Evolutionary conservation across 2,329 filamentous ascomycete species (phyloP).

Genomic region (Davidsoniella eucalypti): DNA sequence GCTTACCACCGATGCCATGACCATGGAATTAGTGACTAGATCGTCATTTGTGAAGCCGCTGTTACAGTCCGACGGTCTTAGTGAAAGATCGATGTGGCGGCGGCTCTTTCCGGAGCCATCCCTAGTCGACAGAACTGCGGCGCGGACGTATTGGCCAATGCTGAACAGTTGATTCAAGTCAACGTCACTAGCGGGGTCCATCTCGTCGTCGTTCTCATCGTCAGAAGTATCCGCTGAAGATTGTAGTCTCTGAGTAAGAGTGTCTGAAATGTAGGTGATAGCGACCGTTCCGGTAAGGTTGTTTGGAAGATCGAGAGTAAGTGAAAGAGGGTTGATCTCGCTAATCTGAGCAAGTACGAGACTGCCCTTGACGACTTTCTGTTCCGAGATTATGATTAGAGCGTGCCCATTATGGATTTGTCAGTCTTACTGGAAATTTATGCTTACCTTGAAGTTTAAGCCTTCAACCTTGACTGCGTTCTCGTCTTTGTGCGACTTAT

Average conservation of each 20-base stretch:
- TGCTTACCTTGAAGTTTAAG: constrained; percentile 67
- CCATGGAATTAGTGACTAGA: constrained; percentile 54
- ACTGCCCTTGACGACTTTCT: constrained; percentile 74
- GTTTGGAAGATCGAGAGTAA: constrained; percentile 76
- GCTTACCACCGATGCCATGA: constrained; percentile 79
- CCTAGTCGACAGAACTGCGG: constrained; percentile 60
- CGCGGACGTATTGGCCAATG: constrained; percentile 76
- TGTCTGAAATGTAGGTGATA: constrained; percentile 77
- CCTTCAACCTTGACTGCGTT: constrained; percentile 61
- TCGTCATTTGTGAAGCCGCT: constrained; percentile 55
- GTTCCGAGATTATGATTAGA: constrained; percentile 15
- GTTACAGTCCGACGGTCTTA: constrained; percentile 68
- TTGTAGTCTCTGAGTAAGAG: constrained; percentile 61
- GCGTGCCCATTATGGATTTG: neutral
- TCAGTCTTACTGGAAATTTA: neutral
- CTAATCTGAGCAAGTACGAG: constrained; percentile 76
- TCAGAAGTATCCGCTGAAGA: constrained; percentile 38
- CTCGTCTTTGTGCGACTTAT: constrained; percentile 28
- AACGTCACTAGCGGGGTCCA: constrained; percentile 31
- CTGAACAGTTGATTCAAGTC: constrained; percentile 61
- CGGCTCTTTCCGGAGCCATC: constrained; percentile 45
- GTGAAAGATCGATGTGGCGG: constrained; percentile 71
- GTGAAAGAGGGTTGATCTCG: constrained; percentile 61
- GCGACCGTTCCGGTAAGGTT: constrained; percentile 82
- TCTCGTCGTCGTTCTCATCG: constrained; percentile 37